Evolutionary conservation across 129 eudicot genomes (phyloP), one percentile per base, ranked within the genome.

Genomic region (Tanacetum coccineum): DNA sequence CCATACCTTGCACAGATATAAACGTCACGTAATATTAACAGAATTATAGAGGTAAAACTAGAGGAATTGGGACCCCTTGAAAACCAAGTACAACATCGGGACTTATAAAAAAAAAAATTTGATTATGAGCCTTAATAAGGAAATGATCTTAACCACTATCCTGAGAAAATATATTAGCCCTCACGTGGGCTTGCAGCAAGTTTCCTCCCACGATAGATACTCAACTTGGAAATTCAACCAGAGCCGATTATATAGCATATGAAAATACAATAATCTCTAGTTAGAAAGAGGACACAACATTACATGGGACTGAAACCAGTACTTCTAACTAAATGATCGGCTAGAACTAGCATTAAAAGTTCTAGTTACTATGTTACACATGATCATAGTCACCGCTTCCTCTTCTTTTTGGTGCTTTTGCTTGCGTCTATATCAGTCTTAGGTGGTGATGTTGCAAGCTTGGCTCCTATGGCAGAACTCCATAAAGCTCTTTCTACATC

Each of bases 401-500:
- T 85, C 86, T 91, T 91, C 71, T 88, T 83, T 64, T 36, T 36
- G 42, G 42, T 36, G 42, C 42, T 36, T 36, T 82, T 86, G 73
- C 78, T 72, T 30, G 74, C 75, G 62, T 45, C 78, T 25, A 55
- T 57, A 62, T 83, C 80, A 39, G 32, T 49, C 4, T 78, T 39
- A 48, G 79, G 64, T 32, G 80, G 64, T 32, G 66, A 49, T 18
- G 64, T 67, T 46, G 15, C 44, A 54, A 36, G 19, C 77, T 85
- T 87, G 66, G 83, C 87, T 58, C 84, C 96, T 8, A 83, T 59
- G 28, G 90, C 78, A 66, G 77, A 70, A 67, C 98, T 81, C 98
- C 98, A 91, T 73, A 91, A 73, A 54, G 96, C 96, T 73, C 87
- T 81, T 78, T 91, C 97, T 39, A 83, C 88, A 81, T 91, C 97